Evolutionary conservation across 78 protist genomes (phyloP), one percentile per base, ranked within the genome.

Genomic region (Dictyostelium citrinum): DNA sequence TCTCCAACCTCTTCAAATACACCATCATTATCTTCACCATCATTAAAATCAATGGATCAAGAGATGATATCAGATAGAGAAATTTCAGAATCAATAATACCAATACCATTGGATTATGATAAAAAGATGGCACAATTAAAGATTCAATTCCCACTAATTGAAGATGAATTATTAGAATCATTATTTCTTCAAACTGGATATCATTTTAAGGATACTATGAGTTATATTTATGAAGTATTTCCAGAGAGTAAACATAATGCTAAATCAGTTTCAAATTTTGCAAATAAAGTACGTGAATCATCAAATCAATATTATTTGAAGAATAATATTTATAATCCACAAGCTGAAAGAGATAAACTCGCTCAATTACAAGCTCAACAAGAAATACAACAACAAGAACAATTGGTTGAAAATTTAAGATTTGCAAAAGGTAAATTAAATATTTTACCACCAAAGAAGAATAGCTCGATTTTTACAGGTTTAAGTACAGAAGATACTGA

Each of bases 71-170:
- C 72, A 4, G 72, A 29, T 6, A 17, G 39, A 33, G 67, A 31
- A 27, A 55, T 29, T 17, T 75, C 81, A 10, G 81, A 75, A 41
- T 17, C 12, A n/a, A 75, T 75, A 17, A 8, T n/a, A 41, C 81
- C 81, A 75, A 3, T 43, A 11, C 75, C 75, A 35, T 24, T 29
- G 20, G 82, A 72, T 75, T 58, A 58, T 22, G 78, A 84, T 10
- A 75, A 39, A 39, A 55, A 77, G 33, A 35, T 51, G 24, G 41
- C 45, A 70, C 81, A 70, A 20, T 76, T 85, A 11, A 20, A 20
- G 22, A 76, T 75, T 5, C 77, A 85, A 43, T 85, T 58, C 70
- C 82, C 92, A 43, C n/a, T 76, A 43, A n/a, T 85, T 31, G 92
- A 77, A 0, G 24, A 22, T 10, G 93, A 88, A 1, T 10, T 88